phyloP scores from a whole-genome alignment of 2,329 filamentous ascomycete genomes.

The Nigrospora oryzae region DNA sequence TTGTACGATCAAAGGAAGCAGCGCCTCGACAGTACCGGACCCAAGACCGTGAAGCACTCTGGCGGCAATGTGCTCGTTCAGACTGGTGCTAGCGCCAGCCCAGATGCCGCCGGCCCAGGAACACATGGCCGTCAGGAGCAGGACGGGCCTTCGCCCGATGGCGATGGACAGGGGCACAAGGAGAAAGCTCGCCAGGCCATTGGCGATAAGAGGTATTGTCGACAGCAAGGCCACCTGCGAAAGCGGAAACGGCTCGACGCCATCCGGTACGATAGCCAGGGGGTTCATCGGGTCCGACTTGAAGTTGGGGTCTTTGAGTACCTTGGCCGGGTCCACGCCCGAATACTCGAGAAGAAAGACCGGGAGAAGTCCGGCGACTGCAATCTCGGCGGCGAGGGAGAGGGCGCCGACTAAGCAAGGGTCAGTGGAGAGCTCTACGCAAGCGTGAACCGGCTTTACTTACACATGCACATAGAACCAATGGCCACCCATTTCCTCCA shows the following conservation, averaged over 20 bases:
- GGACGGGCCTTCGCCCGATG: slow-evolving; percentile 25
- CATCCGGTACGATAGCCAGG: slow-evolving; percentile 19
- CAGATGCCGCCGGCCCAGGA: slow-evolving; percentile 26
- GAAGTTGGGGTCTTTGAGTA: slow-evolving; percentile 16
- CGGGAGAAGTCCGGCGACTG: slow-evolving; percentile 21
- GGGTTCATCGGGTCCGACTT: slow-evolving; percentile 12
- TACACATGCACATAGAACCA: slow-evolving; percentile 19
- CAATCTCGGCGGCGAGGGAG: slow-evolving; percentile 16
- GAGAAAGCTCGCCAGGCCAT: slow-evolving; percentile 25
- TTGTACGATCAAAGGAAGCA: slow-evolving; percentile 28
- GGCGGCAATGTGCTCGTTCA: slow-evolving; percentile 22
- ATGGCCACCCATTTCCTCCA: slow-evolving; percentile 23
- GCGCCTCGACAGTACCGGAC: slow-evolving; percentile 23
- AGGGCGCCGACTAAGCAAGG: slow-evolving; percentile 14
- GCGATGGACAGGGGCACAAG: slow-evolving; percentile 28
- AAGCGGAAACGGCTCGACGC: slow-evolving; percentile 18
- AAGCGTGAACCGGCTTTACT: slow-evolving; percentile 6
- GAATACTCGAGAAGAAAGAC: slow-evolving; percentile 25
- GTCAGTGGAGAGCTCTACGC: background rate
- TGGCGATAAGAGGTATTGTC: slow-evolving; percentile 24
- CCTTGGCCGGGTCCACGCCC: slow-evolving; percentile 19
- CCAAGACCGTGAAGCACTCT: slow-evolving; percentile 25
- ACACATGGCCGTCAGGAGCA: slow-evolving; percentile 21
- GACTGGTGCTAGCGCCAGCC: slow-evolving; percentile 21
- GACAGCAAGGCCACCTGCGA: slow-evolving; percentile 20